Evolutionary conservation across 140 eudicot genomes (phyloP).

Genomic region (Ambrosia hybrid): DNA sequence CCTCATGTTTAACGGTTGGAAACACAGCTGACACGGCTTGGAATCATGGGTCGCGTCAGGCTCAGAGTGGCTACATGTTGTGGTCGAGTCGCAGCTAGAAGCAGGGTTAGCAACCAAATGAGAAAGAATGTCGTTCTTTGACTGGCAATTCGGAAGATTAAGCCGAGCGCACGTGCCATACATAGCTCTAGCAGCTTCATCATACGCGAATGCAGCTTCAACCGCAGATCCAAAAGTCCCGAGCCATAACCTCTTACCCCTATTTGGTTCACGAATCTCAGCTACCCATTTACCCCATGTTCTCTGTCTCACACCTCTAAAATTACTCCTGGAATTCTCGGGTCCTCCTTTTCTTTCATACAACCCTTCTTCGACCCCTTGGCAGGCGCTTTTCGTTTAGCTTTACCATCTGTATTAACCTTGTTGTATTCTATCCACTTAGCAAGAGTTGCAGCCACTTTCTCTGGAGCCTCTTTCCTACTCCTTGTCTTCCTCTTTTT

Average conservation of each 20-base stretch:
- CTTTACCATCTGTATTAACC: conserved; percentile 8
- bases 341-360: conserved; percentile 99
- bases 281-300: conserved; percentile 99
- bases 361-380: conserved; percentile 95
- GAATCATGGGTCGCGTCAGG: conserved; percentile 24
- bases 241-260: conserved; percentile 84
- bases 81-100: conserved; percentile 44
- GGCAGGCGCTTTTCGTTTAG: conserved; percentile 56
- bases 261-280: conserved; percentile 81
- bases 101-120: conserved; percentile 15
- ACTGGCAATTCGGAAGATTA: conserved; percentile 45
- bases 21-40: not conserved
- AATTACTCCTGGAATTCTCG: conserved; percentile 52
- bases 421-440: conserved; percentile 66
- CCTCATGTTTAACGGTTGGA: conserved; percentile 5
- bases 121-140: conserved; percentile 23
- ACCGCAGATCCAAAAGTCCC: conserved; percentile 71
- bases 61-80: conserved; percentile 37
- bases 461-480: conserved; percentile 42
- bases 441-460: conserved; percentile 71
- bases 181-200: conserved; percentile 89
- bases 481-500: conserved; percentile 56
- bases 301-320: conserved; percentile 91
- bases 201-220: conserved; percentile 86
- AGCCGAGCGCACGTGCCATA: conserved; percentile 74